phyloP scores from a whole-genome alignment of 179 eudicot genomes.

The Nepenthes alata region DNA sequence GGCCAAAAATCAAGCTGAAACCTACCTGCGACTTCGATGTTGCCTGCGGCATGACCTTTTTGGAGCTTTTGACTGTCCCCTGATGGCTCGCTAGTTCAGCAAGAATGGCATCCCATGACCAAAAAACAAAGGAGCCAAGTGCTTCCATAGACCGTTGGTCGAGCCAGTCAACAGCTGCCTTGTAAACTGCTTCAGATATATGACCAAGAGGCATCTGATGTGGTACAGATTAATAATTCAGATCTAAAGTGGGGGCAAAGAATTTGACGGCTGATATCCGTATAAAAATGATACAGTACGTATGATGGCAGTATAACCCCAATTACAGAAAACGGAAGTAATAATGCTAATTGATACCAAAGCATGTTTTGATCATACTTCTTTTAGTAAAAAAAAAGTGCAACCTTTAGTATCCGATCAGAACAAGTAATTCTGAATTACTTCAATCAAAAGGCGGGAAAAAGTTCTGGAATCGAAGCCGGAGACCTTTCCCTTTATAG shows the following conservation, averaged over 20 bases:
- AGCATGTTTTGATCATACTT: no score
- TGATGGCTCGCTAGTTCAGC: conserved; percentile 25
- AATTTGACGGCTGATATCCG: background rate
- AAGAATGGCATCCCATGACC: conserved; percentile 31
- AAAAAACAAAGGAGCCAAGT: conserved; percentile 29
- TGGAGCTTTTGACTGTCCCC: conserved; percentile 19
- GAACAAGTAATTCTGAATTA: no score
- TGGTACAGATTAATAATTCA: background rate
- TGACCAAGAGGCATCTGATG: conserved; percentile 37
- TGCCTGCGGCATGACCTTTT: conserved; percentile 19
- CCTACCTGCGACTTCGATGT: conserved; percentile 38
- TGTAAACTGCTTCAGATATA: conserved; percentile 30
- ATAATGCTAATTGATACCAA: no score
- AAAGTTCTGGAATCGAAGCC: no score
- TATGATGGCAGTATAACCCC: no score
- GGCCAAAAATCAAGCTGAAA: background rate
- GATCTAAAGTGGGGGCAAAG: background rate
- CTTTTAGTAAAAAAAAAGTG: no score
- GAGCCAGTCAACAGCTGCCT: conserved; percentile 39
- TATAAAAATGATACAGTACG: no score
- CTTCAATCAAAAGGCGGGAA: no score
- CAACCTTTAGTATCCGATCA: no score
- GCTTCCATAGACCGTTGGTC: conserved; percentile 26
- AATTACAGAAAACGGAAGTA: no score
- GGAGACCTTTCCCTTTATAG: no score